Conservation (phyloP, 305 asterid species). For the Solanum hybrid region DNA sequence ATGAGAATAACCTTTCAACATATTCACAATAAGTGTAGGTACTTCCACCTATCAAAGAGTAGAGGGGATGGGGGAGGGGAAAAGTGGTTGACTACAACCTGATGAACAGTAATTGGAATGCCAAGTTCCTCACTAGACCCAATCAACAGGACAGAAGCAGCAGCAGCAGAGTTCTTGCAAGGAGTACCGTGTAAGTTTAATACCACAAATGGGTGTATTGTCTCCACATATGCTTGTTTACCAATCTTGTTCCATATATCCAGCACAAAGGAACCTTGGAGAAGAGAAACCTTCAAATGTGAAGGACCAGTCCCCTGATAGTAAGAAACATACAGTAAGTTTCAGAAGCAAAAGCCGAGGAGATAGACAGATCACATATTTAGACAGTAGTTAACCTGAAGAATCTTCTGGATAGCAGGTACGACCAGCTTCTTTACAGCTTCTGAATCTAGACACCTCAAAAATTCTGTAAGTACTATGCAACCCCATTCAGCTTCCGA, state of each 20-base stretch:
- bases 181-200: slow-evolving; percentile 68
- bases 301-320: slow-evolving; percentile 72
- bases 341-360: slow-evolving; percentile 16
- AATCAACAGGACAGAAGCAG: slow-evolving; percentile 85
- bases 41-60: not conserved
- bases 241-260: slow-evolving; percentile 82
- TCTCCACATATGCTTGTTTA: slow-evolving; percentile 71
- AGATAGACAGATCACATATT: slow-evolving; percentile 2
- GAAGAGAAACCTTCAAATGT: slow-evolving; percentile 94
- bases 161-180: slow-evolving; percentile 66
- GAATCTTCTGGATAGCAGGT: slow-evolving; percentile 80
- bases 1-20: not conserved
- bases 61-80: not conserved
- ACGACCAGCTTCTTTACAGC: slow-evolving; percentile 53
- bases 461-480: slow-evolving; percentile 64
- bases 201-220: slow-evolving; percentile 73
- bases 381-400: slow-evolving; percentile 56
- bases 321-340: slow-evolving; percentile 1
- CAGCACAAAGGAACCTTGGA: slow-evolving; percentile 95
- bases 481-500: slow-evolving; percentile 85
- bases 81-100: slow-evolving; percentile 36
- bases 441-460: slow-evolving; percentile 54
- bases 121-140: slow-evolving; percentile 99
- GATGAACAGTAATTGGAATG: slow-evolving; percentile 85
- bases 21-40: not conserved